Percentiles rank a stretch among this genome's conserved stretches.
These are phyloP conservation scores for Boletus eberwhitei DNA, from an alignment of 768 basidiomycete genomes.

Conservation along the genomic window DNA sequence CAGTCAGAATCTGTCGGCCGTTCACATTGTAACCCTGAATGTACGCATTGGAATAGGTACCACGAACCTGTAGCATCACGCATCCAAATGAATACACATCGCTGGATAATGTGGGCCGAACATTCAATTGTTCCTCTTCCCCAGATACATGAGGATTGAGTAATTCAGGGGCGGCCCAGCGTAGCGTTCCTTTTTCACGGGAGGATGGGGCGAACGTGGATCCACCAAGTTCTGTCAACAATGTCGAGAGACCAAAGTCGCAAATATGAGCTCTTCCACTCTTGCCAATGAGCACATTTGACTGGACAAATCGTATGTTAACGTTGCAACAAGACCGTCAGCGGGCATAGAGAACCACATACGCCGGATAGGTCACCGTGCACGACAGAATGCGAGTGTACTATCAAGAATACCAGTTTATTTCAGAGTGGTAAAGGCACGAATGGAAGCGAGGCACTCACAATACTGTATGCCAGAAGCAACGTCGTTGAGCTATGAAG, in stretches of 20 bases:
- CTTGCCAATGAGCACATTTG: constrained; percentile 1
- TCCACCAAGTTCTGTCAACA: constrained; percentile 1
- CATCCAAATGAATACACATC: constrained; percentile 5
- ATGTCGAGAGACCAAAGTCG: constrained; percentile 7
- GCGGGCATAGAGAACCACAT: neutral
- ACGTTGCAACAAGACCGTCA: neutral
- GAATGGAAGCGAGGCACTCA: neutral
- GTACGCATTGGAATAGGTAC: neutral
- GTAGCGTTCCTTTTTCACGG: neutral
- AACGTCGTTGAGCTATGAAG: neutral
- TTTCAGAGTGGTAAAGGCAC: neutral
- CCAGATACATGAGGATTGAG: neutral
- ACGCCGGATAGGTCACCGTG: constrained; percentile 12
- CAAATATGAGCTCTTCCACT: neutral
- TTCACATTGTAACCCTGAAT: neutral
- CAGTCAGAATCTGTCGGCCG: neutral
- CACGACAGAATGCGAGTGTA: constrained; percentile 2
- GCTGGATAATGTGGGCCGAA: neutral
- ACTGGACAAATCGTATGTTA: neutral
- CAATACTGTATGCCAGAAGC: constrained; percentile 3
- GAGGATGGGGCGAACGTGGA: constrained; percentile 1
- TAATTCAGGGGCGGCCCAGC: constrained; percentile 3
- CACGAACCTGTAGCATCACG: constrained; percentile 1
- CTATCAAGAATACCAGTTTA: neutral
- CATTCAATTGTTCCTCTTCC: neutral